A percentile compares a stretch with the other conserved stretches of the same genome.
Conservation (phyloP, 2,329 filamentous ascomycete genomes). For the Torrubiella hemipterigena region DNA sequence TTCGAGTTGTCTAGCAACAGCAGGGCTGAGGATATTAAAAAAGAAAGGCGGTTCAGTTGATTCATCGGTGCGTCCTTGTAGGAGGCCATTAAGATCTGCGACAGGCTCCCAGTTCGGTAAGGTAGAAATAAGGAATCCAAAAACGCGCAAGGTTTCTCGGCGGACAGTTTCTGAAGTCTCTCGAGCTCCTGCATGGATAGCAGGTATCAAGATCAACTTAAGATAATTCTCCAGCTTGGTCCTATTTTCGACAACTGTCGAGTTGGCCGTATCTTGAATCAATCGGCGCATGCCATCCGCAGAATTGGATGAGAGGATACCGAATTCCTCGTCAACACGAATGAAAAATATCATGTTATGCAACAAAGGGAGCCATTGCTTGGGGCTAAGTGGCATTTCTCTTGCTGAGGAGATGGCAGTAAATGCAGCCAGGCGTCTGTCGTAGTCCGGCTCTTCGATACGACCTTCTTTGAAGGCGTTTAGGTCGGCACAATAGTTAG, state of each 20-base stretch:
- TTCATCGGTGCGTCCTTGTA: constrained; percentile 53
- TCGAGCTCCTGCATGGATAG: constrained; percentile 63
- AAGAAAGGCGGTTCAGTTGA: constrained; percentile 64
- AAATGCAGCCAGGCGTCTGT: constrained; percentile 68
- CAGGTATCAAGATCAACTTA: constrained; percentile 55
- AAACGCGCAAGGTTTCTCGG: constrained; percentile 66
- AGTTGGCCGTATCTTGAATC: constrained; percentile 48
- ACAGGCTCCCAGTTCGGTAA: constrained; percentile 61
- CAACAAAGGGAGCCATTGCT: constrained; percentile 78
- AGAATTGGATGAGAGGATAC: constrained; percentile 68
- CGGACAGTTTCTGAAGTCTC: constrained; percentile 76
- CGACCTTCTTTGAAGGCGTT: constrained; percentile 65
- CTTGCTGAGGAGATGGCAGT: constrained; percentile 53
- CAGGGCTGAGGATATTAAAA: constrained; percentile 81
- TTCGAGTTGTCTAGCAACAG: constrained; percentile 73
- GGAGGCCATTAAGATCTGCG: constrained; percentile 59
- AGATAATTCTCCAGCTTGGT: constrained; percentile 47
- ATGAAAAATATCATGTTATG: constrained; percentile 87
- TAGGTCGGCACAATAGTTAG: constrained; percentile 61
- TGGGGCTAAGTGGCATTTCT: constrained; percentile 47
- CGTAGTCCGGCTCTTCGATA: constrained; percentile 81
- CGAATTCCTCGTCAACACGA: constrained; percentile 75
- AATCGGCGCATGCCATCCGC: constrained; percentile 71
- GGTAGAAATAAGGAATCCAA: constrained; percentile 64
- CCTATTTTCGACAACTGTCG: constrained; percentile 20